Percentiles rank a stretch among this genome's conserved stretches.
phyloP scores from a whole-genome alignment of 148 eudicot genomes.

The Vaccinium vitisidaea region DNA sequence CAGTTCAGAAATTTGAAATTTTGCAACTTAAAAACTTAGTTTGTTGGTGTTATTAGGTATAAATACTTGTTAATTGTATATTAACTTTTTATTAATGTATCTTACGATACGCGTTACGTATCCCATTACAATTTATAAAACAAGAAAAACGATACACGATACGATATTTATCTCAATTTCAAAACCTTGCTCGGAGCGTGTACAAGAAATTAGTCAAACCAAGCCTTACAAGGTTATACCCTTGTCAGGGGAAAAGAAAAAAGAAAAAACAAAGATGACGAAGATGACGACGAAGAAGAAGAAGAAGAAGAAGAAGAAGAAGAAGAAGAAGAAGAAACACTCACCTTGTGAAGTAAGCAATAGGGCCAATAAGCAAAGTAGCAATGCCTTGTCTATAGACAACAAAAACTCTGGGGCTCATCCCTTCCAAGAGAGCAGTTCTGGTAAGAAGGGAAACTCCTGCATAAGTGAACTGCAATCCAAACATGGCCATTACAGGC shows the following conservation, averaged over 20 bases:
- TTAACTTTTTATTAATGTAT: no score
- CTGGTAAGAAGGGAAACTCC: slow-evolving; percentile 43
- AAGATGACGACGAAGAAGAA: no score
- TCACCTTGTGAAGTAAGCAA: slow-evolving; percentile 51
- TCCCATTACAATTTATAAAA: no score
- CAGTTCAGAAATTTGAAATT: no score
- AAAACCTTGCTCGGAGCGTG: background rate
- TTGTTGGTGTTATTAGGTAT: no score
- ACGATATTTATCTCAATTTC: no score
- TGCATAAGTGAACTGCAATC: slow-evolving; percentile 45
- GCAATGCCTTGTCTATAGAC: slow-evolving; percentile 67
- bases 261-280: no score
- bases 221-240: background rate
- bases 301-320: no score
- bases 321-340: background rate
- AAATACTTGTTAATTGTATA: no score
- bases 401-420: slow-evolving; percentile 70
- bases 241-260: background rate
- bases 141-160: no score
- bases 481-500: slow-evolving; percentile 54
- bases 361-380: slow-evolving; percentile 55
- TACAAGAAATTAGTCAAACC: background rate
- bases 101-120: no score
- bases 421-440: slow-evolving; percentile 20
- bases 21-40: no score